Evolutionary conservation across 768 basidiomycete genomes (phyloP).

Genomic region (Boletus patriciae): DNA sequence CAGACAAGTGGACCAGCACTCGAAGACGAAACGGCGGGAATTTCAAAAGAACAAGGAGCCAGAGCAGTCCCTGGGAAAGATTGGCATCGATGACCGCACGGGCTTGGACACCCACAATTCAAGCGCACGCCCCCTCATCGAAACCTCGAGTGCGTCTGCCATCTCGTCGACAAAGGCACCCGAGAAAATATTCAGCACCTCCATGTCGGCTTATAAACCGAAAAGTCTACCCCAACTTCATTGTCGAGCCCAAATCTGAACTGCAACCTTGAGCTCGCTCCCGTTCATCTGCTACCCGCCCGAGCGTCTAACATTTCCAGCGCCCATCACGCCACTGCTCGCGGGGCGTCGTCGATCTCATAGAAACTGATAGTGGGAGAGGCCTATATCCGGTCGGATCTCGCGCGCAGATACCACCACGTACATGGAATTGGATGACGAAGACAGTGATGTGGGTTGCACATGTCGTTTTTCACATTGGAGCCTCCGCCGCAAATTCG

Average conservation of each 20-base stretch:
- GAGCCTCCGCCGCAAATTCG: no score
- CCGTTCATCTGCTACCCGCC: background rate
- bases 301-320: background rate
- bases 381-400: background rate
- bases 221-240: constrained; percentile 15
- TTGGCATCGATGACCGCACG: background rate
- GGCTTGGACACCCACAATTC: background rate
- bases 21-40: constrained; percentile 26
- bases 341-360: constrained; percentile 23
- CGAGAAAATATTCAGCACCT: background rate
- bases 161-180: constrained; percentile 1
- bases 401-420: constrained; percentile 5
- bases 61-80: background rate
- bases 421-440: constrained; percentile 17
- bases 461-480: constrained; percentile 15
- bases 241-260: constrained; percentile 15
- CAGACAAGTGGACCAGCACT: constrained; percentile 25
- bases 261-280: constrained; percentile 4
- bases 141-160: constrained; percentile 18
- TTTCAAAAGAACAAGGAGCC: constrained; percentile 12
- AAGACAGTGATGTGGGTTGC: constrained; percentile 17
- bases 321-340: background rate
- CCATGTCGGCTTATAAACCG: constrained; percentile 1
- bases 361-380: constrained; percentile 20
- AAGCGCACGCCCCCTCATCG: constrained; percentile 9